These are phyloP conservation scores for Galeopsis tetrahit DNA, from an alignment of 257 asterid genomes.

Conservation along the genomic window DNA sequence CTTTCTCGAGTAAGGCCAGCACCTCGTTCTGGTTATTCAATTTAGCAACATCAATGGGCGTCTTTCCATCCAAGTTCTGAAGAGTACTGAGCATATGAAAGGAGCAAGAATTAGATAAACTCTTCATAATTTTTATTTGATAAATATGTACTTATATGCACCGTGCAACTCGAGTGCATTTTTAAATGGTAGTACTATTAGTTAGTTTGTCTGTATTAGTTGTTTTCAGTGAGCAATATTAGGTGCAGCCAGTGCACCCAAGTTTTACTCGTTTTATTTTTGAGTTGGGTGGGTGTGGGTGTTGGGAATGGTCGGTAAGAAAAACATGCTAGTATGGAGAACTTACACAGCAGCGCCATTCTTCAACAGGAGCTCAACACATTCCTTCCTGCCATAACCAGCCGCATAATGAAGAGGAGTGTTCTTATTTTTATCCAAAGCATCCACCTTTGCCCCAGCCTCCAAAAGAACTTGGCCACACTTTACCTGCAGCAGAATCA, in stretches of 20 bases:
- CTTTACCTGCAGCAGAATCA: constrained; percentile 57
- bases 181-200: too few species aligned
- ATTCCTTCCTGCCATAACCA: constrained; percentile 96
- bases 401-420: constrained; percentile 99
- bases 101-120: background rate
- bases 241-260: too few species aligned
- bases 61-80: constrained; percentile 95
- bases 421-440: constrained; percentile 94
- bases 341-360: constrained; percentile 99
- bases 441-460: constrained; percentile 96
- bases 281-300: too few species aligned
- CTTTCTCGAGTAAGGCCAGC: constrained; percentile 86
- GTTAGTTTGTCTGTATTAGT: too few species aligned
- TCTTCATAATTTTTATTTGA: background rate
- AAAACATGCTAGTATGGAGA: background rate
- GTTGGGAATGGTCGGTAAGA: background rate
- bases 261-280: too few species aligned
- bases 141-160: too few species aligned
- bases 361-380: constrained; percentile 88
- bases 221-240: too few species aligned
- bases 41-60: constrained; percentile 96
- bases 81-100: constrained; percentile 66
- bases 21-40: constrained; percentile 87
- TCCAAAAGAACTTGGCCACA: constrained; percentile 93
- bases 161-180: too few species aligned